Conservation (phyloP, 2,329 filamentous ascomycete genomes). For the Colletotrichum sp. region DNA sequence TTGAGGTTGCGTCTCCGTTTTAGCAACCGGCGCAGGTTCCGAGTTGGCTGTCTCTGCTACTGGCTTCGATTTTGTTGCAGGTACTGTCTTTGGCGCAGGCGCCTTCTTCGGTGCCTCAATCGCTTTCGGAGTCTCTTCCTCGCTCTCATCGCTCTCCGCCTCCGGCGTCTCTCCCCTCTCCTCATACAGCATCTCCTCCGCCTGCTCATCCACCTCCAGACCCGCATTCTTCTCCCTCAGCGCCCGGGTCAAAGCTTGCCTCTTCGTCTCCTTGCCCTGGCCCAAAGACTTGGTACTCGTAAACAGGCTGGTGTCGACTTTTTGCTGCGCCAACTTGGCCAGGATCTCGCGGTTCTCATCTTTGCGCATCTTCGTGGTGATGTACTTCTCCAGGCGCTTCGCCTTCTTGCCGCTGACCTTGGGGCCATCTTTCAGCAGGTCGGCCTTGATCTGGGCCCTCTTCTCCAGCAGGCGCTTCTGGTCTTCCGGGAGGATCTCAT, state of each 20-base stretch:
- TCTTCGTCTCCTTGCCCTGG: slow-evolving; percentile 72
- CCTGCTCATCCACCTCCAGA: slow-evolving; percentile 58
- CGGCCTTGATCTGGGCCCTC: slow-evolving; percentile 60
- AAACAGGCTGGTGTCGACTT: slow-evolving; percentile 82
- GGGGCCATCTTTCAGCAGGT: slow-evolving; percentile 54
- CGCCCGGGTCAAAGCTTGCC: slow-evolving; percentile 68
- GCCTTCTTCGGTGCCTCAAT: not conserved
- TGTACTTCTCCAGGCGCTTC: slow-evolving; percentile 72
- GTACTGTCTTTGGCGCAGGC: not conserved
- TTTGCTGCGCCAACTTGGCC: slow-evolving; percentile 79
- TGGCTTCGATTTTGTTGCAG: slow-evolving; percentile 9
- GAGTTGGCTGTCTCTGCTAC: not conserved
- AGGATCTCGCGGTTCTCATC: slow-evolving; percentile 88
- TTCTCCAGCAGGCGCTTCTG: slow-evolving; percentile 57
- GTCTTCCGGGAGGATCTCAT: slow-evolving; percentile 53
- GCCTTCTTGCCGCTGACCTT: slow-evolving; percentile 71
- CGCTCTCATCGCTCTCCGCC: slow-evolving; percentile 35
- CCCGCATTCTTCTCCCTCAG: slow-evolving; percentile 71
- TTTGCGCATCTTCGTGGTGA: slow-evolving; percentile 90
- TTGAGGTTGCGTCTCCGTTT: not conserved
- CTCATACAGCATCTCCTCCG: slow-evolving; percentile 60
- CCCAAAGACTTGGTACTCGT: slow-evolving; percentile 81
- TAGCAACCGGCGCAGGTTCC: not conserved
- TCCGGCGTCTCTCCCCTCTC: slow-evolving; percentile 32
- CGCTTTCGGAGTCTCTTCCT: slow-evolving; percentile 24